Conservation (phyloP, 2,329 filamentous ascomycete genomes). For the Neurospora crassa region DNA sequence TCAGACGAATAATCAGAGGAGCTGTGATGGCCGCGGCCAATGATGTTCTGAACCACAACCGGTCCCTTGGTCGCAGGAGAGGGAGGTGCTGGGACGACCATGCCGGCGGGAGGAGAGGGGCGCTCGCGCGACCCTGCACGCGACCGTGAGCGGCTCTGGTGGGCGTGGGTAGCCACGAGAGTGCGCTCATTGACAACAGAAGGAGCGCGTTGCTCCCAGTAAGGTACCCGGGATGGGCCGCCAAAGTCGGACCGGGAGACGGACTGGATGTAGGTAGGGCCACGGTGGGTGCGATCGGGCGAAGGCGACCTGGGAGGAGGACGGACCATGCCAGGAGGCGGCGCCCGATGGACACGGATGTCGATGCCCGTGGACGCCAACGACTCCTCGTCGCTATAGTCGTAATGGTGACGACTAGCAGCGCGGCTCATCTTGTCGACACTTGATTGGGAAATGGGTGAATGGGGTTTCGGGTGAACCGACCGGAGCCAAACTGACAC, state of each 20-base stretch:
- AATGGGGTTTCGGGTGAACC: background rate
- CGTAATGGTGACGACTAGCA: constrained; percentile 14
- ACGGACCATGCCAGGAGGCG: constrained; percentile 20
- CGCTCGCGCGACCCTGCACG: constrained; percentile 39
- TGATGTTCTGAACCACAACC: constrained; percentile 49
- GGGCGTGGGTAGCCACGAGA: constrained; percentile 31
- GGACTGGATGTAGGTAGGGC: constrained; percentile 36
- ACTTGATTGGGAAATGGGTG: background rate
- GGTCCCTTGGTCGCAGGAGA: constrained; percentile 25
- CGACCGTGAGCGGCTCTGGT: constrained; percentile 27
- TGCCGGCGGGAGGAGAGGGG: constrained; percentile 28
- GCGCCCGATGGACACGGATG: constrained; percentile 32
- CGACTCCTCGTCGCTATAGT: constrained; percentile 46
- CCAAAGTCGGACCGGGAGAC: constrained; percentile 8
- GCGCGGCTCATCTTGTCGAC: background rate
- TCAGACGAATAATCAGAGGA: constrained; percentile 32
- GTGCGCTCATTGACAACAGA: constrained; percentile 29
- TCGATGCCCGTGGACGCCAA: constrained; percentile 25
- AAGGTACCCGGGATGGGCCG: background rate
- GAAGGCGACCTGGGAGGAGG: constrained; percentile 11
- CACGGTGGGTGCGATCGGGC: constrained; percentile 16
- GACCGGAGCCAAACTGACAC: background rate
- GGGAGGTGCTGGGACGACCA: constrained; percentile 19
- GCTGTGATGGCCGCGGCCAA: constrained; percentile 34
- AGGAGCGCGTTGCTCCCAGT: background rate